Evolutionary conservation across 192 early-diverging fungal species (phyloP), one percentile per base, ranked within the genome.

Genomic region (Rhizophagus clarus): DNA sequence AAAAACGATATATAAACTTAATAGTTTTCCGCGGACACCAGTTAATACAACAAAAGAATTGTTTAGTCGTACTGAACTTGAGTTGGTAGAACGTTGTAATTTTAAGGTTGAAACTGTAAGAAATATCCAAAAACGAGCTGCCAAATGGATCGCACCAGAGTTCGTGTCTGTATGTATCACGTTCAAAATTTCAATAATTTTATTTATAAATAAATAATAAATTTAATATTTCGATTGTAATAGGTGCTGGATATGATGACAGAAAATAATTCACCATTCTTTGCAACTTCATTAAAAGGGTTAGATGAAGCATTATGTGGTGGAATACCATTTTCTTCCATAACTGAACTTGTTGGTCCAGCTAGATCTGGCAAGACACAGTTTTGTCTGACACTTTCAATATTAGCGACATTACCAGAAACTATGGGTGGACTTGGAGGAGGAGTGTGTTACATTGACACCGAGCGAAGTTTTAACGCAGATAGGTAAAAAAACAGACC

Each of bases 391-490:
- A 68, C 64, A 51, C 28, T 78, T 10, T 78, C 76, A 28, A 34
- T 78, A 4, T 37, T 63, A 9, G 40, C 76, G 32, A 78, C 76
- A 10, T 29, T 78, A 40, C 76, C 76, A 14, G 26, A 24, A 26
- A 60, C 31, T 14, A 78, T 68, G 76, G 60, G 29, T 47, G 76
- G 76, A n/a, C 60, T 78, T 31, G 76, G 26, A 66, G 76, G 76
- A 42, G 66, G 76, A n/a, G 64, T 68, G 11, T 78, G 76, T 78
- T 78, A 61, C 49, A 78, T 78, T 14, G 64, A 68, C 49, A 78
- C 76, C 22, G 60, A 78, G 45, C 63, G 76, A 61, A 47, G 22
- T 26, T 67, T 78, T 12, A 28, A 17, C 17, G 76, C 45, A 1
- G 64, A 78, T 24, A 78, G 76, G 76, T 78, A 40, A 67, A 31